Conservation (phyloP, 1,139 yeast genomes). For the Chernovozyma aurita region DNA sequence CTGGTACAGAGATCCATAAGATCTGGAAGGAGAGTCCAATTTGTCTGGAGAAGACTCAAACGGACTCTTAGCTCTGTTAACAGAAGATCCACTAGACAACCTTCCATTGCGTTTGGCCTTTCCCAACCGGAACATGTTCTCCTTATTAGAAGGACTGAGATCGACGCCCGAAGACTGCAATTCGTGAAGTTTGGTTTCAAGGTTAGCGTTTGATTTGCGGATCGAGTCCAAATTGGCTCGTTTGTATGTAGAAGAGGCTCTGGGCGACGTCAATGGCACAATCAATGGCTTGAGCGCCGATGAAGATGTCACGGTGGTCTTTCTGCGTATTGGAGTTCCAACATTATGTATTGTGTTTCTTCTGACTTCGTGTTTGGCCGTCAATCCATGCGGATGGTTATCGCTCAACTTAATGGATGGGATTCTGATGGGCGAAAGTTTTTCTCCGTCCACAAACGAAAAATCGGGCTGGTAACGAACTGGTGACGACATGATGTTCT, state of each 20-base stretch:
- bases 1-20: background rate
- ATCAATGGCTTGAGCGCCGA: slow-evolving; percentile 11
- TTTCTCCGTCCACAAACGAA: slow-evolving; percentile 7
- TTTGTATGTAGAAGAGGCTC: slow-evolving; percentile 17
- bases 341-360: slow-evolving; percentile 23
- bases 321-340: slow-evolving; percentile 5
- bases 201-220: slow-evolving; percentile 12
- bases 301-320: background rate
- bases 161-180: slow-evolving; percentile 1
- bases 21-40: slow-evolving; percentile 6
- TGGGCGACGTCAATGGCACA: slow-evolving; percentile 36
- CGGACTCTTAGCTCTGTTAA: no score
- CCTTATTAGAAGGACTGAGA: slow-evolving; percentile 5
- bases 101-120: slow-evolving; percentile 3
- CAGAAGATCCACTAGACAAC: slow-evolving; percentile 12
- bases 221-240: slow-evolving; percentile 17
- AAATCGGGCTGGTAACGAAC: slow-evolving; percentile 3
- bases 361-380: slow-evolving; percentile 30
- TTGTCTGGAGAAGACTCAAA: slow-evolving; percentile 10
- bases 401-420: slow-evolving; percentile 7
- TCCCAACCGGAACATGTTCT: slow-evolving; percentile 4
- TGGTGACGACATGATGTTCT: slow-evolving; percentile 7
- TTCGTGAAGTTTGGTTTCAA: slow-evolving; percentile 14
- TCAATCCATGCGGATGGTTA: slow-evolving; percentile 45
- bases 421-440: slow-evolving; percentile 9